Base-by-base conservation (phyloP, 2,329 filamentous ascomycete species). In the Falciphora oryzae region DNA sequence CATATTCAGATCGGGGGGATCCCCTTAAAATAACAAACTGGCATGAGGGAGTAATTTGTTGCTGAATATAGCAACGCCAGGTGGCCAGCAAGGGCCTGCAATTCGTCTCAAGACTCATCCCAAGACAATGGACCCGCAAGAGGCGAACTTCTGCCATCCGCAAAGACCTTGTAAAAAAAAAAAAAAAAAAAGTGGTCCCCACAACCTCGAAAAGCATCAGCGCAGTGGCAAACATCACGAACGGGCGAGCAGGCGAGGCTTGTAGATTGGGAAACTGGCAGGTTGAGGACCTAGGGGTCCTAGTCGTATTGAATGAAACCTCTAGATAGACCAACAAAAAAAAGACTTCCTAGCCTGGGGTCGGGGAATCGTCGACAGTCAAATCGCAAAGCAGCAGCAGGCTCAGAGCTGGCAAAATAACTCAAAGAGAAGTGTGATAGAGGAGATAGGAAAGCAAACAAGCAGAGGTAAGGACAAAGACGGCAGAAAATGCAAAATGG, bases 41-140 rank as follows among this genome's bases (percentile, higher is more conserved):
- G 32, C 8, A 35, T 11, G 8, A 14, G 13, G 8, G 32, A n/a
- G 32, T 10, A 8, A 14, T 14, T 53, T n/a, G 44, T 22, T 53
- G 44, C 44, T 25, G 44, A n/a, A 53, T 53, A n/a, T 53, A 53
- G 44, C n/a, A 53, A 53, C 44, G 44, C 44, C 44, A 53, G 44
- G 18, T n/a, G 18, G 44, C 22, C 44, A n/a, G 22, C n/a, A n/a
- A 50, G 14, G 7, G n/a, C 44, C 10, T 4, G 18, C 8, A 2
- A 25, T 53, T n/a, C 22, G 18, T 25, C 38, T 25, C 44, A 53
- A 22, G 22, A 1, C 22, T 18, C 2, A 18, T 44, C 38, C 38
- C 38, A 44, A 53, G 44, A 53, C 7, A 11, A 25, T n/a, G 22
- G 22, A 10, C 44, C n/a, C 44, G 7, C 44, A 11, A n/a, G 7